A percentile compares a stretch with the other conserved stretches of the same genome.
Evolutionary conservation across 257 asterid genomes (phyloP).

Genomic region (Coffea eugenioides): DNA sequence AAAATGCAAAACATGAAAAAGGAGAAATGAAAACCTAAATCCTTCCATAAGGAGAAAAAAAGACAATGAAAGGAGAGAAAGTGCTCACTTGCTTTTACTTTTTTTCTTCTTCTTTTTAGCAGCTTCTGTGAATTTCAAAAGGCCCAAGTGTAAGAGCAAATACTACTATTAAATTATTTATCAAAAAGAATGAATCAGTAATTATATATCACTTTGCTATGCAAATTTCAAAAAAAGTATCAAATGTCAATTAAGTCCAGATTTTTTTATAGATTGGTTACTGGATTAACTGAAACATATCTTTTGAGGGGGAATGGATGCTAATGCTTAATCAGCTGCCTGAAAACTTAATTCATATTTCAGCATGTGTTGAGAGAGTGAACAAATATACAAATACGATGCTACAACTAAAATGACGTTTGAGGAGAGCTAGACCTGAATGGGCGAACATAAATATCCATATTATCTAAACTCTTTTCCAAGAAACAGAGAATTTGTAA

Average conservation of each 20-base stretch:
- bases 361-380: too few species aligned
- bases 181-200: not conserved
- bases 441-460: not conserved
- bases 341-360: not conserved
- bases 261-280: not conserved
- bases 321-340: not conserved
- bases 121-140: slow-evolving; percentile 51
- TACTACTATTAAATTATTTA: not conserved
- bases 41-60: slow-evolving; percentile 8
- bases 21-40: slow-evolving; percentile 1
- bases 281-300: not conserved
- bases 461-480: not conserved
- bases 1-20: slow-evolving; percentile 3
- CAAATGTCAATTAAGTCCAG: not conserved
- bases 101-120: slow-evolving; percentile 96
- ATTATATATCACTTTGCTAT: not conserved
- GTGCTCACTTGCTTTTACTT: slow-evolving; percentile 84
- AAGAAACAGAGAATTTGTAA: not conserved
- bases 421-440: not conserved
- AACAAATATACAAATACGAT: not conserved
- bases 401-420: not conserved
- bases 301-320: not conserved
- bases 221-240: not conserved
- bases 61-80: slow-evolving; percentile 8
- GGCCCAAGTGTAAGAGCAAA: slow-evolving; percentile 18